A percentile compares a stretch with the other conserved stretches of the same genome.
Conservation (phyloP, 2,329 filamentous ascomycete genomes). For the Diatrype stigma region DNA sequence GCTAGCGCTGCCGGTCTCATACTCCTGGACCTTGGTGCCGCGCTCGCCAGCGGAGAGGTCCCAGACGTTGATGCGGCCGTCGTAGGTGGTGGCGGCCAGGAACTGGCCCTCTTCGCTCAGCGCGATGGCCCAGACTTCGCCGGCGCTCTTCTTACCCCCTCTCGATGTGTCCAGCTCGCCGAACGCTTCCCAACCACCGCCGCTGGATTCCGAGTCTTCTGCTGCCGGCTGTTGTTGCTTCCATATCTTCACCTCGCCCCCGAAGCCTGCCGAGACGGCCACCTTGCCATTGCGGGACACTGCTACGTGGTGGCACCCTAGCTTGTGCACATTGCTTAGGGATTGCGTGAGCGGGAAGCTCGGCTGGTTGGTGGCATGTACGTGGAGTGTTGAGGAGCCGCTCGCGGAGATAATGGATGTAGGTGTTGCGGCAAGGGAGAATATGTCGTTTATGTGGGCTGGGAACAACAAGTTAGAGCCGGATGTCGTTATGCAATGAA, state of each 20-base stretch:
- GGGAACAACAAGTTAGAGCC: slow-evolving; percentile 17
- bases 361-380: slow-evolving; percentile 70
- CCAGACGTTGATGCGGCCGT: slow-evolving; percentile 89
- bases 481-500: not conserved
- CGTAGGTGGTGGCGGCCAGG: slow-evolving; percentile 81
- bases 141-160: slow-evolving; percentile 48
- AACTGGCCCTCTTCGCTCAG: slow-evolving; percentile 80
- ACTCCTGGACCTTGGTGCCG: slow-evolving; percentile 67
- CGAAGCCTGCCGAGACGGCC: slow-evolving; percentile 83
- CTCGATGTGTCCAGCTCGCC: slow-evolving; percentile 38
- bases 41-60: slow-evolving; percentile 52
- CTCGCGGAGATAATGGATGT: slow-evolving; percentile 76
- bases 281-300: slow-evolving; percentile 64
- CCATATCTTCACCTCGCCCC: slow-evolving; percentile 86
- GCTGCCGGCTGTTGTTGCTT: slow-evolving; percentile 51
- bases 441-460: slow-evolving; percentile 85
- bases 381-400: slow-evolving; percentile 74
- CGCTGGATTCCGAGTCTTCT: slow-evolving; percentile 53
- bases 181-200: slow-evolving; percentile 41
- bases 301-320: slow-evolving; percentile 87
- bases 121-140: slow-evolving; percentile 82
- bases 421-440: slow-evolving; percentile 72
- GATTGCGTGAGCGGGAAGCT: slow-evolving; percentile 76
- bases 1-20: slow-evolving; percentile 66
- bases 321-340: slow-evolving; percentile 73